Evolutionary conservation across 2,329 filamentous ascomycete genomes (phyloP), one percentile per base, ranked within the genome.

Genomic region (Magnaporthales sp.): DNA sequence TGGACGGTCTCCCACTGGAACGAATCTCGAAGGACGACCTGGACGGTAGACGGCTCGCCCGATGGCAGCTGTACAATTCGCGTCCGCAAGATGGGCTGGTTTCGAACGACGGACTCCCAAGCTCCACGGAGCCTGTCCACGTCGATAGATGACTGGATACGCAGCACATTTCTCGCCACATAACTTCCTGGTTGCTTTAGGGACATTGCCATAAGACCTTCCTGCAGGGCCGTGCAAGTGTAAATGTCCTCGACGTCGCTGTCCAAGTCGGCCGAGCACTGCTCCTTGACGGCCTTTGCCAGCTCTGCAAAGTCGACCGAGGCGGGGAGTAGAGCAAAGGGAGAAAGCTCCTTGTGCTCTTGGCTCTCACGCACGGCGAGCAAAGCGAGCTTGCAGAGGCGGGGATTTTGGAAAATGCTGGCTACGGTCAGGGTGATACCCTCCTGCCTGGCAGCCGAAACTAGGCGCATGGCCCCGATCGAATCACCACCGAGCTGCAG

Each of bases 191-290:
- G 30, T 10, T 64, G 65, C 30, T 66, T 67, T 0, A 62, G 26
- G n/a, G 61, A 46, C 30, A 69, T 68, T 2, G 73, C 29, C 56
- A 72, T 67, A 11, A 63, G 22, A 19, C 60, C 66, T 24, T 72
- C 72, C 60, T 73, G 72, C 29, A 74, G 69, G 0, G 71, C 66
- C 0, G 72, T 74, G 13, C 68, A 69, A 11, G 71, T 70, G 62
- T 69, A 73, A 0, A 71, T 70, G 54, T 74, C 72, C 3, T 24
- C 62, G 27, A 46, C 62, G 26, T 54, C 32, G 22, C 22, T 24
- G 27, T 67, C 61, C 9, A 27, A 29, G 11, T 68, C 62, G 29
- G 56, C 27, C 6, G 30, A 31, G 60, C 27, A 32, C 62, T 32
- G 22, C 22, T 31, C 30, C 22, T 63, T 27, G 30, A 38, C 30